Conservation (phyloP, 345 rosid species). For the Populus nigra region DNA sequence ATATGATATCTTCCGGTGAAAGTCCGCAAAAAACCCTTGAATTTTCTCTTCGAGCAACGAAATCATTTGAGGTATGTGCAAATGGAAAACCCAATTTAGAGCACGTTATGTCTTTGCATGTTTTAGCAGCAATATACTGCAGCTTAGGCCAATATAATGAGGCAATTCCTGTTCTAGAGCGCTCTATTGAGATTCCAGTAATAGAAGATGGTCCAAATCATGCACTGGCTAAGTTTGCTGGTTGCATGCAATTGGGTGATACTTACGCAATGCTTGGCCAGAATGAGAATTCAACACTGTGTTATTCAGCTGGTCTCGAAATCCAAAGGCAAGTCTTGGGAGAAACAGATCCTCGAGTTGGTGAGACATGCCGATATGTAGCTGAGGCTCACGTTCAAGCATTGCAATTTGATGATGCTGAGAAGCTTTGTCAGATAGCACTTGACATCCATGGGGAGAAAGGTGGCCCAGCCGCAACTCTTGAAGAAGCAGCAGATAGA, state of each 20-base stretch:
- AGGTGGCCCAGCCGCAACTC: slow-evolving; percentile 49
- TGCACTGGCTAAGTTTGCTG: slow-evolving; percentile 86
- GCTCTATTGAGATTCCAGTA: slow-evolving; percentile 68
- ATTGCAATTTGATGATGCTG: slow-evolving; percentile 77
- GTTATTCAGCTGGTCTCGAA: slow-evolving; percentile 86
- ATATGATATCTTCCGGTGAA: slow-evolving; percentile 67
- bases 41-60: slow-evolving; percentile 55
- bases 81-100: slow-evolving; percentile 56
- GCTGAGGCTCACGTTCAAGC: slow-evolving; percentile 94
- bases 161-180: slow-evolving; percentile 82
- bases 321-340: slow-evolving; percentile 87
- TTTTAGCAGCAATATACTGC: slow-evolving; percentile 65
- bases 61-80: slow-evolving; percentile 55
- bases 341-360: slow-evolving; percentile 67
- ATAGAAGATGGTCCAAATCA: slow-evolving; percentile 76
- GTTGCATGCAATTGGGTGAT: slow-evolving; percentile 98
- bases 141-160: slow-evolving; percentile 59
- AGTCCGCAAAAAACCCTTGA: slow-evolving; percentile 65
- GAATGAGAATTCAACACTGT: slow-evolving; percentile 70
- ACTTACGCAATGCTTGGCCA: slow-evolving; percentile 80
- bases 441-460: slow-evolving; percentile 69
- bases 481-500: slow-evolving; percentile 87
- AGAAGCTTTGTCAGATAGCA: slow-evolving; percentile 72
- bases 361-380: slow-evolving; percentile 75
- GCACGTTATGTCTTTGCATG: slow-evolving; percentile 79